phyloP scores from a whole-genome alignment of 2,329 filamentous ascomycete species.

The Colletotrichum zoysiae region DNA sequence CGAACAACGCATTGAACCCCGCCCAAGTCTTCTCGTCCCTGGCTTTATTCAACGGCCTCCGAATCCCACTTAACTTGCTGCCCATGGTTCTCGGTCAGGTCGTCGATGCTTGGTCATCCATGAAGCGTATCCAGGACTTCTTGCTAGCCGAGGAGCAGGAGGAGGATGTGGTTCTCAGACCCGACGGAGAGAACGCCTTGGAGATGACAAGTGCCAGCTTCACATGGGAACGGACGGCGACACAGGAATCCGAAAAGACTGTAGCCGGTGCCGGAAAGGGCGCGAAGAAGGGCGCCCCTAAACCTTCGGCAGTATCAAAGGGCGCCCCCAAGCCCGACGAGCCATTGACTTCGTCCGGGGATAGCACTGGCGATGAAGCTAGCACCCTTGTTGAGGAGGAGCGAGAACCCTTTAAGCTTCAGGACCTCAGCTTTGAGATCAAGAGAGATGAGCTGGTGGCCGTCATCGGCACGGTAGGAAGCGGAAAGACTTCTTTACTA shows the following conservation, averaged over 20 bases:
- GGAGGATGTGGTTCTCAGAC: constrained; percentile 72
- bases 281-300: constrained; percentile 58
- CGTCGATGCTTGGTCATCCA: constrained; percentile 87
- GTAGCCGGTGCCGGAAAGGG: constrained; percentile 57
- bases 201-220: constrained; percentile 81
- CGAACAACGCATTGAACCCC: constrained; percentile 76
- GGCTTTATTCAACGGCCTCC: constrained; percentile 91
- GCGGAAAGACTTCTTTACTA: constrained; percentile 90
- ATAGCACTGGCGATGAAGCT: constrained; percentile 63
- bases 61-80: constrained; percentile 89
- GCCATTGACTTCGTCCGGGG: constrained; percentile 52
- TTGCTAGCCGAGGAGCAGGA: constrained; percentile 86
- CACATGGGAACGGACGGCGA: constrained; percentile 83
- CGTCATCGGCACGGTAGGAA: constrained; percentile 90
- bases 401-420: constrained; percentile 78
- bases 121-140: constrained; percentile 90
- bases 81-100: constrained; percentile 90
- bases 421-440: constrained; percentile 74
- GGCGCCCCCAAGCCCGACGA: constrained; percentile 53
- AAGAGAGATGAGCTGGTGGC: constrained; percentile 83
- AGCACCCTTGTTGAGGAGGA: constrained; percentile 71
- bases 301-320: constrained; percentile 42
- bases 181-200: constrained; percentile 75
- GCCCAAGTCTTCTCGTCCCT: constrained; percentile 92
- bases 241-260: constrained; percentile 62